Evolutionary conservation across 176 grass and related monocot species (phyloP).

Genomic region (Puya raimondii): DNA sequence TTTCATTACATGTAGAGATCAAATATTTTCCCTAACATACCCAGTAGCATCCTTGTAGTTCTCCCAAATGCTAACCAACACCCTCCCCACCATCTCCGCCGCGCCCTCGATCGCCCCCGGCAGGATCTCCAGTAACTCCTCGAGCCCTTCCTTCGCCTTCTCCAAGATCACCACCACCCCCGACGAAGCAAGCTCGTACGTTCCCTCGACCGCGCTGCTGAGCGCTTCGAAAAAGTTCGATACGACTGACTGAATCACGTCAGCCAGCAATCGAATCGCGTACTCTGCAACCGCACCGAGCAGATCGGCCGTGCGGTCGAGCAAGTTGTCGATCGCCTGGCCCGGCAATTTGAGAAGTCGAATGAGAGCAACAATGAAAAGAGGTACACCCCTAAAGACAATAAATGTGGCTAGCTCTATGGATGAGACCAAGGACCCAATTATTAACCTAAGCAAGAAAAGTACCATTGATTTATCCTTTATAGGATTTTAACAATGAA

Average conservation of each 20-base stretch:
- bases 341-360: neutral
- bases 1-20: neutral
- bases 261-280: neutral
- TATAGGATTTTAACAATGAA: neutral
- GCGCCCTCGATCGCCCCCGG: neutral
- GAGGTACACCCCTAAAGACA: neutral
- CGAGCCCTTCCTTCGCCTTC: neutral
- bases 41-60: neutral
- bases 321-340: neutral
- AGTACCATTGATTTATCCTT: neutral
- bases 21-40: conserved; percentile 8
- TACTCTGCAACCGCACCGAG: neutral
- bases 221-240: neutral
- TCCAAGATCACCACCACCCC: neutral
- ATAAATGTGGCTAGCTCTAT: neutral
- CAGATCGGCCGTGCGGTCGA: neutral
- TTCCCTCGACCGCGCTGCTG: neutral
- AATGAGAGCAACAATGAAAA: neutral
- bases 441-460: neutral
- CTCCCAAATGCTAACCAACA: neutral
- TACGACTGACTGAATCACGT: neutral
- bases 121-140: neutral
- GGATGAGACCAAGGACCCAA: neutral
- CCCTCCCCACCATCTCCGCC: neutral
- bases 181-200: conserved; percentile 1